Percentiles rank a stretch among this genome's conserved stretches.
These are phyloP conservation scores for Pichia sp. DNA, from an alignment of 1,139 yeast genomes.

Conservation along the genomic window DNA sequence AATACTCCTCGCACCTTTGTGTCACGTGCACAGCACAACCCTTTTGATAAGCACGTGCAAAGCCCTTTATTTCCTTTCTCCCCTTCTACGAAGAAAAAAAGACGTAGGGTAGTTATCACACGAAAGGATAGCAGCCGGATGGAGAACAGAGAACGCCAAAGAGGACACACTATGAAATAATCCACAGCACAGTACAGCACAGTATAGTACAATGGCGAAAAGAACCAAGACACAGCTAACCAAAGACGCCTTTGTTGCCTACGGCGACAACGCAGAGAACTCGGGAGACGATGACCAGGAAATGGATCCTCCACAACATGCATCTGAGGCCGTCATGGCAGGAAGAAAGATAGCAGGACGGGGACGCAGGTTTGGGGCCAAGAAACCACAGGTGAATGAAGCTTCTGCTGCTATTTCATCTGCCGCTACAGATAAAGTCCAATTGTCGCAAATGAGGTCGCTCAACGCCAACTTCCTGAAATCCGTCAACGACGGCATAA, in stretches of 20 bases:
- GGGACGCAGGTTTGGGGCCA: conserved; percentile 19
- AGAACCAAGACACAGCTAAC: conserved; percentile 48
- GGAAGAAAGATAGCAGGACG: conserved; percentile 45
- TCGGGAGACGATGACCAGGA: conserved; percentile 35
- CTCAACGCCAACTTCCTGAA: conserved; percentile 62
- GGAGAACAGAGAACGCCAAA: no score
- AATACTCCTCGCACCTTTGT: not conserved
- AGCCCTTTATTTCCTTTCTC: not conserved
- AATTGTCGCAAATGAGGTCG: conserved; percentile 52
- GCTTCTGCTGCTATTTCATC: not conserved
- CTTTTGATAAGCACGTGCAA: not conserved
- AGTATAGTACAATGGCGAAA: conserved; percentile 34
- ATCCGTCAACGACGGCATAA: conserved; percentile 42
- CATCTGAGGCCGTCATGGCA: conserved; percentile 62
- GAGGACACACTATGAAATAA: not conserved
- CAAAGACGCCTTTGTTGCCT: conserved; percentile 46
- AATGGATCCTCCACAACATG: conserved; percentile 36
- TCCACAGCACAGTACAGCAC: no score
- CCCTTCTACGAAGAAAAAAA: not conserved
- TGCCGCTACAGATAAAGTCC: conserved; percentile 23
- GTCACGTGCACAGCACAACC: not conserved
- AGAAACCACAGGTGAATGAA: not conserved
- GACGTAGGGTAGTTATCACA: not conserved
- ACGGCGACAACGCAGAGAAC: conserved; percentile 34
- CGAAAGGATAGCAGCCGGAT: no score